These are phyloP conservation scores for Mycena alexandri DNA, from an alignment of 768 basidiomycete genomes.

Conservation along the genomic window DNA sequence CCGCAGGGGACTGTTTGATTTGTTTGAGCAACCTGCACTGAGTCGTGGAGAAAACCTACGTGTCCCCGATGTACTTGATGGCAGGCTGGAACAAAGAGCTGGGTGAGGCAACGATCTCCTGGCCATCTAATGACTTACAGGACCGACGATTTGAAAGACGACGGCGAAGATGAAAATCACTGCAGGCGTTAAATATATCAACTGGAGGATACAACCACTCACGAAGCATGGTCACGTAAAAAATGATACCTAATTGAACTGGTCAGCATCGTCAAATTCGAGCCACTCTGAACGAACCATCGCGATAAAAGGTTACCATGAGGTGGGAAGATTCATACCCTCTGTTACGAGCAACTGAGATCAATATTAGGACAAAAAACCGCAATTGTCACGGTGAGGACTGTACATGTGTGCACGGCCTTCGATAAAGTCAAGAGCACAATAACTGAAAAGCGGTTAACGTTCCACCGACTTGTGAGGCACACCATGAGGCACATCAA, in stretches of 20 bases:
- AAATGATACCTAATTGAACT: constrained; percentile 9
- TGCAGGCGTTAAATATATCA: not conserved
- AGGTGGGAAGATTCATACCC: not conserved
- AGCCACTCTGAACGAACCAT: not conserved
- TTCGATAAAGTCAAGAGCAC: constrained; percentile 27
- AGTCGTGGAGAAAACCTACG: not conserved
- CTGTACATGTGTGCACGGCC: constrained; percentile 5
- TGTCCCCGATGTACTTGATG: not conserved
- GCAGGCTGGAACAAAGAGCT: constrained; percentile 3
- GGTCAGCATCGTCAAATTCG: not conserved
- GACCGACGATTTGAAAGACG: constrained; percentile 4
- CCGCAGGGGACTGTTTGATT: constrained; percentile 18
- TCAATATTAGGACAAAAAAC: not conserved
- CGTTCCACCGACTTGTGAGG: not conserved
- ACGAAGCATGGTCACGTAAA: constrained; percentile 28
- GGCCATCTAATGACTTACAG: not conserved
- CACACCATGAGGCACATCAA: not conserved
- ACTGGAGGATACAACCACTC: not conserved
- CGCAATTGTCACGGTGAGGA: not conserved
- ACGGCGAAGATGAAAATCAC: constrained; percentile 11
- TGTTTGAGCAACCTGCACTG: not conserved
- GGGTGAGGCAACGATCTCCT: not conserved
- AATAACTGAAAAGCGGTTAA: not conserved
- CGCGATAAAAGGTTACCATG: constrained; percentile 22
- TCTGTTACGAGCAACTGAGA: not conserved